phyloP scores from a whole-genome alignment of 371 early-diverging fungal species.

The Parasitella parasitica region DNA sequence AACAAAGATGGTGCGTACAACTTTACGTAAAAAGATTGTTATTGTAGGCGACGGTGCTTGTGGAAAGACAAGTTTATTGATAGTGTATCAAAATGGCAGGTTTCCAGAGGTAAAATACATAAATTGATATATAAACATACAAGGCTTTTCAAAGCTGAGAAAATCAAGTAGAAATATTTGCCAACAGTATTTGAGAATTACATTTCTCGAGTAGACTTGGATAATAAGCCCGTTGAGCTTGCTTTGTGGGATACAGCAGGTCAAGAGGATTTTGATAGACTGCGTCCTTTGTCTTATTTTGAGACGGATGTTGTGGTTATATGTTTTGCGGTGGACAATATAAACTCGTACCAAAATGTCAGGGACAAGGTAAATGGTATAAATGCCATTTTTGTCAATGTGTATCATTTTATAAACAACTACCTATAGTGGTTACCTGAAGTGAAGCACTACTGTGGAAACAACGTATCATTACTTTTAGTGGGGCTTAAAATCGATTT shows the following conservation, averaged over 20 bases:
- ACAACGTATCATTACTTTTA: slow-evolving; percentile 60
- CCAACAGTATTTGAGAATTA: slow-evolving; percentile 92
- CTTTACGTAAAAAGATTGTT: slow-evolving; percentile 36
- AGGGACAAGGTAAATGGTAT: slow-evolving; percentile 64
- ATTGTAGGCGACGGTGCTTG: slow-evolving; percentile 44
- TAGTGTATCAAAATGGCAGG: slow-evolving; percentile 40
- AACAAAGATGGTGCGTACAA: slow-evolving; percentile 4
- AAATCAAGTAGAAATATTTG: slow-evolving; percentile 38
- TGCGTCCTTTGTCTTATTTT: slow-evolving; percentile 83
- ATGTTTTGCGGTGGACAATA: slow-evolving; percentile 80
- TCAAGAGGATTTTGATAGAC: slow-evolving; percentile 84
- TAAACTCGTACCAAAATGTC: slow-evolving; percentile 80
- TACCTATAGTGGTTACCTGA: slow-evolving; percentile 60
- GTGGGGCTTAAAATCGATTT: slow-evolving; percentile 72
- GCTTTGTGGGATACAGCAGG: slow-evolving; percentile 94
- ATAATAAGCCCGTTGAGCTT: slow-evolving; percentile 72
- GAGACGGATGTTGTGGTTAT: slow-evolving; percentile 90
- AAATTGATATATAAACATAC: no score
- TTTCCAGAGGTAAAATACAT: slow-evolving; percentile 44
- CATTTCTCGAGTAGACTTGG: slow-evolving; percentile 75
- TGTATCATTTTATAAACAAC: background rate
- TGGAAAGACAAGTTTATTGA: slow-evolving; percentile 42
- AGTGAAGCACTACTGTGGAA: slow-evolving; percentile 60
- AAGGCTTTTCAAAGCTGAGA: background rate
- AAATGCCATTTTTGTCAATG: no score